Conservation (phyloP, 129 eudicot genomes). For the Apium graveolens region DNA sequence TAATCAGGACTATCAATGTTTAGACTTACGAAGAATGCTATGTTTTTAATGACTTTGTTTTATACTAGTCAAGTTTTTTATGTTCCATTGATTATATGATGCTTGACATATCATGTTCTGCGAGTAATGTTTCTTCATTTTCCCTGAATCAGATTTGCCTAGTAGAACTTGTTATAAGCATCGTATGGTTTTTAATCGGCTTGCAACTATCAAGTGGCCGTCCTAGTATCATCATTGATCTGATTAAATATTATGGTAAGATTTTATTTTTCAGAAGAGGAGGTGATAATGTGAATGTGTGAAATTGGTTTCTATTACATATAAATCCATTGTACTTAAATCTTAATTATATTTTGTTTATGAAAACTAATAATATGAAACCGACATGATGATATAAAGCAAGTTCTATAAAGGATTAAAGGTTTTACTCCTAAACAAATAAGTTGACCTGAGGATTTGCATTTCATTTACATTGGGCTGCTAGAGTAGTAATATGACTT, state of each 20-base stretch:
- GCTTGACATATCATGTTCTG: neutral
- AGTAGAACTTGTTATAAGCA: slow-evolving; percentile 18
- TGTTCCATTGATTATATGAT: neutral
- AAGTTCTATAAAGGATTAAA: neutral
- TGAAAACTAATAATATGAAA: neutral
- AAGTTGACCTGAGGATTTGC: neutral
- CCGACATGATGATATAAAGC: neutral
- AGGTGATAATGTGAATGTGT: neutral
- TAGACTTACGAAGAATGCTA: neutral
- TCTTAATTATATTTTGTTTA: neutral
- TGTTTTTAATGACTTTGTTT: neutral
- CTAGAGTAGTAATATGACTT: neutral
- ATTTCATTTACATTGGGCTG: neutral
- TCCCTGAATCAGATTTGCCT: slow-evolving; percentile 17
- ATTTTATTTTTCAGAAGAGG: neutral
- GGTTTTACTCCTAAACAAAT: neutral
- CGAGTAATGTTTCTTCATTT: slow-evolving; percentile 10
- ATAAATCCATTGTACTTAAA: neutral
- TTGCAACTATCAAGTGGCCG: slow-evolving; percentile 16
- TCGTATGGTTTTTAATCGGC: slow-evolving; percentile 23
- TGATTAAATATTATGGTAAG: slow-evolving; percentile 44
- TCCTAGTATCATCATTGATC: slow-evolving; percentile 5
- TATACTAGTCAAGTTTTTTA: neutral
- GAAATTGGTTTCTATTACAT: neutral
- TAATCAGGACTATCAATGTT: neutral